Conservation (phyloP, 306 rosid genomes). For the Canavalia ensiformis region DNA sequence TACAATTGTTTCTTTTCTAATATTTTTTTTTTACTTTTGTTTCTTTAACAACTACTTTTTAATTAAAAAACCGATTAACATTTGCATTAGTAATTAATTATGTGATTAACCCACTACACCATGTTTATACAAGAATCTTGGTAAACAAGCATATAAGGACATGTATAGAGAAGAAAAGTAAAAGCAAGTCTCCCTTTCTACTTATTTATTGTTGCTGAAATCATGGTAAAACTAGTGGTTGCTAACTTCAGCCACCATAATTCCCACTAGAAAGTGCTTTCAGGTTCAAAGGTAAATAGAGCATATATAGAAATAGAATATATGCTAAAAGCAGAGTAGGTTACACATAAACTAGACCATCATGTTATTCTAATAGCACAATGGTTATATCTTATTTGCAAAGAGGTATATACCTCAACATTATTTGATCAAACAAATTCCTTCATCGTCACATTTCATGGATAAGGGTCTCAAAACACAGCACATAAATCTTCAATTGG, state of each 20-base stretch:
- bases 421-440: constrained; percentile 43
- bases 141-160: neutral
- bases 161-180: neutral
- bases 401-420: neutral
- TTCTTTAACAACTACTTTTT: too few species aligned
- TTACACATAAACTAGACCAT: constrained; percentile 31
- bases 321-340: constrained; percentile 45
- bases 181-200: neutral
- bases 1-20: too few species aligned
- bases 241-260: neutral
- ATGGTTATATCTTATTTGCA: constrained; percentile 37
- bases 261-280: constrained; percentile 34
- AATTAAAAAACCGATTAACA: too few species aligned
- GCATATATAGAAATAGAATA: constrained; percentile 47
- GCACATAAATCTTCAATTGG: constrained; percentile 34
- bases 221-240: constrained; percentile 25
- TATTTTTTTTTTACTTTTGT: too few species aligned
- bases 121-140: neutral
- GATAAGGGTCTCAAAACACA: constrained; percentile 27
- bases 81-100: too few species aligned
- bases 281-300: constrained; percentile 3
- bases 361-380: constrained; percentile 35
- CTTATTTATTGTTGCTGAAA: constrained; percentile 23
- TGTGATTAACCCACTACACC: neutral
- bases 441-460: constrained; percentile 13